Percentiles rank a stretch among this genome's conserved stretches.
Conservation (phyloP, 2,329 filamentous ascomycete species). For the Bipolaris cookei region DNA sequence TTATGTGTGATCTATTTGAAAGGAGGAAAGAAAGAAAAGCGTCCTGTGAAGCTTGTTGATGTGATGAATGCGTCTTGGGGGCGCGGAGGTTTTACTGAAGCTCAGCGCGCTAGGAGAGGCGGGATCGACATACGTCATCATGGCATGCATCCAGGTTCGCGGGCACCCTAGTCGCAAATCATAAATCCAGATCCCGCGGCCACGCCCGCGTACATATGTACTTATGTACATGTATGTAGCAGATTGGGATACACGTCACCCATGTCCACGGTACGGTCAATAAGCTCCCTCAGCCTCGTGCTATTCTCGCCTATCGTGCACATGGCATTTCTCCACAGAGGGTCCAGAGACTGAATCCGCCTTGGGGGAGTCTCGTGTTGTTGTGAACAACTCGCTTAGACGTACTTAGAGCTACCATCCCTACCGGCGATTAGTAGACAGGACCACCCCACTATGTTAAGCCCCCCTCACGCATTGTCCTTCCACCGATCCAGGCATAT, state of each 20-base stretch:
- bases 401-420: conserved; percentile 13
- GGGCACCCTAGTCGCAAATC: conserved; percentile 20
- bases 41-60: conserved; percentile 17
- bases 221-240: neutral
- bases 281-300: conserved; percentile 1
- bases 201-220: neutral
- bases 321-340: conserved; percentile 8
- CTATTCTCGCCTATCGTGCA: neutral
- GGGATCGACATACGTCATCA: conserved; percentile 29
- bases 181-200: conserved; percentile 16
- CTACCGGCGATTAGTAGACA: conserved; percentile 18
- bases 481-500: conserved; percentile 15
- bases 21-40: neutral
- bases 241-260: conserved; percentile 4
- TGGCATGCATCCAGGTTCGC: conserved; percentile 7
- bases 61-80: conserved; percentile 6
- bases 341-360: conserved; percentile 1
- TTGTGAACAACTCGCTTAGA: conserved; percentile 13
- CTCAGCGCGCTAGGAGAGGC: conserved; percentile 21
- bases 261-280: conserved; percentile 8
- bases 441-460: conserved; percentile 7
- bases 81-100: conserved; percentile 23
- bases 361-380: conserved; percentile 1
- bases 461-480: conserved; percentile 11
- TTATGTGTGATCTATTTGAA: neutral